A percentile compares a stretch with the other conserved stretches of the same genome.
phyloP scores from a whole-genome alignment of 2,329 filamentous ascomycete genomes.

The Acrocalymma vagum region DNA sequence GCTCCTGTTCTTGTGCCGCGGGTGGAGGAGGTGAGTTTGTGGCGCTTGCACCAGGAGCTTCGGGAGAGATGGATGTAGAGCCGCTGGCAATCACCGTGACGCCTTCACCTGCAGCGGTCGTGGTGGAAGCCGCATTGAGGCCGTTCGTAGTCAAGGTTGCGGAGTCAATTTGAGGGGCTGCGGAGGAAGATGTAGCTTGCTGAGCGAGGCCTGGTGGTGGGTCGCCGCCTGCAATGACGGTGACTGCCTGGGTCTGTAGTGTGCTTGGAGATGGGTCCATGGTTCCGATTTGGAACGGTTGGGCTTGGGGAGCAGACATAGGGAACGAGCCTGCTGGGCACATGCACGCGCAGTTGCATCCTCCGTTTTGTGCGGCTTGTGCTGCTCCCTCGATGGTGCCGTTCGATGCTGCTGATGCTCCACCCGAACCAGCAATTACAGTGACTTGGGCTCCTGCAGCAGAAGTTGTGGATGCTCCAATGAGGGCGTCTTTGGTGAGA shows the following conservation, averaged over 20 bases:
- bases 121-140: conserved; percentile 21
- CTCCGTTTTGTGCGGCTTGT: conserved; percentile 18
- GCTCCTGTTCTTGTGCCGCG: conserved; percentile 33
- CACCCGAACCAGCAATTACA: conserved; percentile 30
- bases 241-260: conserved; percentile 33
- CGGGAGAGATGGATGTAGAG: not conserved
- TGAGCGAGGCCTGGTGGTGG: conserved; percentile 15
- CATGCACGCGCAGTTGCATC: conserved; percentile 39
- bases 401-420: conserved; percentile 7
- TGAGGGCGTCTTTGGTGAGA: conserved; percentile 28
- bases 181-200: conserved; percentile 17
- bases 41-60: not conserved
- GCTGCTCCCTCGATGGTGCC: conserved; percentile 11
- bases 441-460: conserved; percentile 26
- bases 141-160: conserved; percentile 30
- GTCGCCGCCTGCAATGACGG: conserved; percentile 28
- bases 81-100: conserved; percentile 27
- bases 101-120: conserved; percentile 24
- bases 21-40: conserved; percentile 8
- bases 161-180: conserved; percentile 24
- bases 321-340: conserved; percentile 41
- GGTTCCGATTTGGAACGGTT: conserved; percentile 35
- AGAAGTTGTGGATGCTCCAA: conserved; percentile 26
- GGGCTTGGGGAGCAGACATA: conserved; percentile 35
- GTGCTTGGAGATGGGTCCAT: conserved; percentile 27